Conservation (phyloP, 1,284 basidiomycete species). For the Grifola frondosa region DNA sequence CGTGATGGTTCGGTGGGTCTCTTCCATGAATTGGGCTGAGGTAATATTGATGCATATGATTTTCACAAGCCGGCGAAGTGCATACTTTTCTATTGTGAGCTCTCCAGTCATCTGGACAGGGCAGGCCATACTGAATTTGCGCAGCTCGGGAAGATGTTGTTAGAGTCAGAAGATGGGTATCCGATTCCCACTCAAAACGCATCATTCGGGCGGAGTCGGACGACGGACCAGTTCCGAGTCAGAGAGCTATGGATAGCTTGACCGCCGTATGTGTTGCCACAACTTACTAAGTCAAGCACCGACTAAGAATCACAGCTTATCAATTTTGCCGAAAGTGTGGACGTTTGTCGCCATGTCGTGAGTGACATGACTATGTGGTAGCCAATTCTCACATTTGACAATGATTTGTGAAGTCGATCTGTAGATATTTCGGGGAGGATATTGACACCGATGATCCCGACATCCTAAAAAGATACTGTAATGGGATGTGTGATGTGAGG, state of each 20-base stretch:
- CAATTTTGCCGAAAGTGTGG: conserved; percentile 61
- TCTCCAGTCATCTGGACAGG: not conserved
- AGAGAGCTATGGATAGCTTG: conserved; percentile 66
- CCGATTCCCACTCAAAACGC: conserved; percentile 46
- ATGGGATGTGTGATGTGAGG: conserved; percentile 83
- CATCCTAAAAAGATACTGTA: conserved; percentile 58
- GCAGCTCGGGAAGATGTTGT: conserved; percentile 76
- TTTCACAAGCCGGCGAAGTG: conserved; percentile 71
- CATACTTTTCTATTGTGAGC: conserved; percentile 79
- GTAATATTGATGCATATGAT: conserved; percentile 3
- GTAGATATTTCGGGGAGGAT: conserved; percentile 80
- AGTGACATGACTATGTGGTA: conserved; percentile 24
- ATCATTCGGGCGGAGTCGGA: conserved; percentile 37
- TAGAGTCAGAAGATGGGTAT: conserved; percentile 53
- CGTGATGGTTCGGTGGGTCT: conserved; percentile 71
- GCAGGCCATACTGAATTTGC: not conserved
- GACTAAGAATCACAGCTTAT: conserved; percentile 47
- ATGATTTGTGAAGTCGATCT: conserved; percentile 54
- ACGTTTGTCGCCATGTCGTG: conserved; percentile 75
- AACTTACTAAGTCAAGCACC: not conserved
- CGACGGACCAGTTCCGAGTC: conserved; percentile 60
- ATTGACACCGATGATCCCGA: conserved; percentile 54
- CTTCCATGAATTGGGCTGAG: not conserved
- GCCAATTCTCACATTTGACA: not conserved
- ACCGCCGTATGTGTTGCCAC: conserved; percentile 47